Conservation (phyloP, 164 flowering plant species). For the Macadamia integrifolia region DNA sequence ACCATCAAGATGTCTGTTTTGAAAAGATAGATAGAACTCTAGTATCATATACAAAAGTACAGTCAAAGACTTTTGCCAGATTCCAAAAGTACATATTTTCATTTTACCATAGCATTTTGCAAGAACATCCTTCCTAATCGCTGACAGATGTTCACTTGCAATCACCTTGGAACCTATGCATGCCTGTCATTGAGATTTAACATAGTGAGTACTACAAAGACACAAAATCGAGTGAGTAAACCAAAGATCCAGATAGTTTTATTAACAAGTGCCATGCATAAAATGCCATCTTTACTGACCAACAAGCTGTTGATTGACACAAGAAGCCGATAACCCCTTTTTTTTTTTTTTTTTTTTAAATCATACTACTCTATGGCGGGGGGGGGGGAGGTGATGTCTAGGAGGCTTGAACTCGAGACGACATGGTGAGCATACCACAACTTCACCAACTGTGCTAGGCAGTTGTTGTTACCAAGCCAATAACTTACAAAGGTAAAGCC, state of each 20-base stretch:
- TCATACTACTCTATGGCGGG: too few relatives aligned
- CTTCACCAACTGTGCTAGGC: too few relatives aligned
- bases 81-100: not conserved
- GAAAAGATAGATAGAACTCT: too few relatives aligned
- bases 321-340: too few relatives aligned
- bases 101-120: slow-evolving; percentile 91
- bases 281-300: too few relatives aligned
- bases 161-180: slow-evolving; percentile 90
- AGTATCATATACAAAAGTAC: not conserved
- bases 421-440: too few relatives aligned
- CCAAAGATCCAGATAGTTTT: not conserved
- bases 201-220: not conserved
- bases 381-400: too few relatives aligned
- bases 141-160: slow-evolving; percentile 91
- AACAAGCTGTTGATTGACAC: too few relatives aligned
- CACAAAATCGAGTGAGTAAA: not conserved
- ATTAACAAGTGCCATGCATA: slow-evolving; percentile 1
- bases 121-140: slow-evolving; percentile 89
- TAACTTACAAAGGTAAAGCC: too few relatives aligned
- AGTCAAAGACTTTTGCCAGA: not conserved
- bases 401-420: too few relatives aligned
- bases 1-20: not conserved
- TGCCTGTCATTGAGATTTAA: slow-evolving; percentile 51
- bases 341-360: too few relatives aligned
- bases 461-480: too few relatives aligned